Evolutionary conservation across 1,139 yeast species (phyloP).

Genomic region (Saccharomyces hybrid): DNA sequence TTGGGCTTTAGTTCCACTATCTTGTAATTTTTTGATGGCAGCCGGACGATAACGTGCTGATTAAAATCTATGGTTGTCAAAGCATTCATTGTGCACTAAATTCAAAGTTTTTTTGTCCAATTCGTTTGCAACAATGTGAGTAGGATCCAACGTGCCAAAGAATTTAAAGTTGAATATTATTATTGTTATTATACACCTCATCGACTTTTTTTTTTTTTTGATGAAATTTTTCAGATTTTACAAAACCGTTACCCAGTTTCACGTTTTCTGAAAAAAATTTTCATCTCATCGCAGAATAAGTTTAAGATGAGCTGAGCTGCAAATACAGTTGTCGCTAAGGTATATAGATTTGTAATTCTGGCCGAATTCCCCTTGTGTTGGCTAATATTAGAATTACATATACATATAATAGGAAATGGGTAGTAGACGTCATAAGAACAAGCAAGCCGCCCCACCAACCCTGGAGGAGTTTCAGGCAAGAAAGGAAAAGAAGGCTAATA

Average conservation of each 20-base stretch:
- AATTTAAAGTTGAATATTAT: not conserved
- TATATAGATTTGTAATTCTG: not conserved
- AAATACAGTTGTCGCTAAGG: not conserved
- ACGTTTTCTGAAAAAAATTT: constrained; percentile 7
- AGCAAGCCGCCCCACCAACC: constrained; percentile 85
- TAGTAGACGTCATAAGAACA: constrained; percentile 75
- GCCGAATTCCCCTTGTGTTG: not conserved
- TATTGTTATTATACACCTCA: not conserved
- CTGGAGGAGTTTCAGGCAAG: constrained; percentile 69
- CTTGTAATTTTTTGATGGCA: constrained; percentile 77
- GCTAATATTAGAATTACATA: not conserved
- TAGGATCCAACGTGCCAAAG: not conserved
- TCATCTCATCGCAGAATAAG: constrained; percentile 18
- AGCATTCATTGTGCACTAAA: constrained; percentile 18
- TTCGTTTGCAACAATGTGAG: not conserved
- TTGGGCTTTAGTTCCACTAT: constrained; percentile 57
- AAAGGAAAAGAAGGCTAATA: constrained; percentile 38
- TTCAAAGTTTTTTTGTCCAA: not conserved
- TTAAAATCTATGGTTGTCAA: constrained; percentile 30
- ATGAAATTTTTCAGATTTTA: not conserved
- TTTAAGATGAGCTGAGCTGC: constrained; percentile 1
- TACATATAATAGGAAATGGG: constrained; percentile 49
- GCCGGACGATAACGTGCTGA: constrained; percentile 49
- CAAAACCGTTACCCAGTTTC: not conserved
- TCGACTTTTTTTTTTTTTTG: not conserved